These are phyloP conservation scores for Myxozyma geophila DNA, from an alignment of 805 yeast genomes.

Conservation along the genomic window DNA sequence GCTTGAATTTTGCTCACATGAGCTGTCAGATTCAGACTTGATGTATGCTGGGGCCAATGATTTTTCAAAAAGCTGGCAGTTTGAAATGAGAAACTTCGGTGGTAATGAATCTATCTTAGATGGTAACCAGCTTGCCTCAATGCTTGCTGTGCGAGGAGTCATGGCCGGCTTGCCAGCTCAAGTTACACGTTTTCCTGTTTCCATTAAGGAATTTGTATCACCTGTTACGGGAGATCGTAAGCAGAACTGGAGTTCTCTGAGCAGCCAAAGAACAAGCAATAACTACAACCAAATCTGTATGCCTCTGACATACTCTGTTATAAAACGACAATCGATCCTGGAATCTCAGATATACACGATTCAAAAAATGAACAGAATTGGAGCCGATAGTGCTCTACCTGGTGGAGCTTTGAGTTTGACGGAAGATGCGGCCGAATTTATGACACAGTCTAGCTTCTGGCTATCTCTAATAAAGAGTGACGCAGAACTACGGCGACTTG, in stretches of 20 bases:
- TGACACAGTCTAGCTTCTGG: slow-evolving; percentile 25
- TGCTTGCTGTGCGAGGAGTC: slow-evolving; percentile 27
- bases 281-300: slow-evolving; percentile 2
- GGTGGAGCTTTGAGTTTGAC: background rate
- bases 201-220: slow-evolving; percentile 23
- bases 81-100: background rate
- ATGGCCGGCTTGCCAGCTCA: slow-evolving; percentile 15
- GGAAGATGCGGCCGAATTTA: slow-evolving; percentile 14
- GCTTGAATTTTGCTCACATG: slow-evolving; percentile 38
- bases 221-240: background rate
- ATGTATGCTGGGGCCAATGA: slow-evolving; percentile 2
- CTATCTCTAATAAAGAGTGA: slow-evolving; percentile 16
- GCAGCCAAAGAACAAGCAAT: background rate
- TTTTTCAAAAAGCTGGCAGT: background rate
- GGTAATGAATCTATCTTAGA: slow-evolving; percentile 2
- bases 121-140: background rate
- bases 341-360: background rate
- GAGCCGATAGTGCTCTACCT: background rate
- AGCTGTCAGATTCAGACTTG: slow-evolving; percentile 35
- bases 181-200: slow-evolving; percentile 15
- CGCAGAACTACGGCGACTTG: slow-evolving; percentile 16
- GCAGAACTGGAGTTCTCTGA: slow-evolving; percentile 12
- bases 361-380: background rate
- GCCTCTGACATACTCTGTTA: slow-evolving; percentile 20
- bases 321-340: slow-evolving; percentile 8